Conservation (phyloP, 345 rosid species). For the Bretschneidera sinensis region DNA sequence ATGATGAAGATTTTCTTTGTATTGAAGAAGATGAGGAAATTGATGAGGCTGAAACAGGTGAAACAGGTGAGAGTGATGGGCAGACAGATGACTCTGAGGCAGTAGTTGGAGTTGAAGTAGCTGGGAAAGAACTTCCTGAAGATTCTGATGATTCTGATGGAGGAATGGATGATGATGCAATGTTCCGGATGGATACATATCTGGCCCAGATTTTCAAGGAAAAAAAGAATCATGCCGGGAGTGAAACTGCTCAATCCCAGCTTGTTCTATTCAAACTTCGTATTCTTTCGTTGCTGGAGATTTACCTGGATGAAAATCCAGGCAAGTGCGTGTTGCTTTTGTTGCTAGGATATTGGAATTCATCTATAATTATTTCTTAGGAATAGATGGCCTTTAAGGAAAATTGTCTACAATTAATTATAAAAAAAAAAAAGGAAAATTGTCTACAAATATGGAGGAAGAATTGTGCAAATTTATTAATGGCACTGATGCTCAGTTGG, state of each 20-base stretch:
- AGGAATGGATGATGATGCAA: slow-evolving; percentile 95
- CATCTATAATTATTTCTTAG: neutral
- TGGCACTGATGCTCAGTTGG: no score
- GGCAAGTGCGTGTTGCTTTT: slow-evolving; percentile 34
- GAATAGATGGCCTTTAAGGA: neutral
- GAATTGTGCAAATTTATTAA: no score
- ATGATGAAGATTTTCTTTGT: slow-evolving; percentile 67
- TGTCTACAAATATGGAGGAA: neutral
- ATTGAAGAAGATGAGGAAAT: slow-evolving; percentile 88
- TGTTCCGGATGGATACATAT: slow-evolving; percentile 93
- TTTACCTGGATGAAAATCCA: slow-evolving; percentile 88
- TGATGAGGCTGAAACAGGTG: slow-evolving; percentile 60
- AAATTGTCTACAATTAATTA: neutral
- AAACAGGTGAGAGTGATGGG: slow-evolving; percentile 69
- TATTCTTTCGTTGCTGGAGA: slow-evolving; percentile 88
- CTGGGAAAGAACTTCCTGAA: slow-evolving; percentile 38
- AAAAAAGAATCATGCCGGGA: slow-evolving; percentile 77
- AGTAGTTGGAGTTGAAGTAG: slow-evolving; percentile 41
- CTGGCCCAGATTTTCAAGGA: slow-evolving; percentile 89
- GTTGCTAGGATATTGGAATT: neutral
- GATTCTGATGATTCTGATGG: slow-evolving; percentile 80
- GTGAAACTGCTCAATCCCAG: slow-evolving; percentile 91
- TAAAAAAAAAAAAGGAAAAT: no score
- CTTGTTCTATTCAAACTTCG: slow-evolving; percentile 89
- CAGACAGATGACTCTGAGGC: slow-evolving; percentile 79